Percentiles rank a stretch among this genome's conserved stretches.
Evolutionary conservation across 192 early-diverging fungal species (phyloP).

Genomic region (Entophlyctis helioformis): DNA sequence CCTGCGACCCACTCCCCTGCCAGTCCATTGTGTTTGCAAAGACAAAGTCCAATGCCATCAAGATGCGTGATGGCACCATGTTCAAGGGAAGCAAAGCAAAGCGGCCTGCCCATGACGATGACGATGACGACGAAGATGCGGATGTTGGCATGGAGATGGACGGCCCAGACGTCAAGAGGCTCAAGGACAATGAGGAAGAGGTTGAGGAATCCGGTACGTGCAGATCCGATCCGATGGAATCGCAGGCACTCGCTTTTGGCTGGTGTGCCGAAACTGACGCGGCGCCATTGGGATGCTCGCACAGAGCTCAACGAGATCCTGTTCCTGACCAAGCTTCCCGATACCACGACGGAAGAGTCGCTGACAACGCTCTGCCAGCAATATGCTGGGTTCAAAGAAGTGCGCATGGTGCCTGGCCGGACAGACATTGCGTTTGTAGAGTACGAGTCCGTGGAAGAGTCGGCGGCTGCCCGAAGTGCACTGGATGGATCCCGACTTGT

Average conservation of each 20-base stretch:
- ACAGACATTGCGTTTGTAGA: constrained; percentile 58
- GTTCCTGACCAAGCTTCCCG: constrained; percentile 28
- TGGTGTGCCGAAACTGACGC: no score
- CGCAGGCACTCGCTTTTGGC: no score
- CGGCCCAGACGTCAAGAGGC: constrained; percentile 10
- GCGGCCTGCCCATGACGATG: constrained; percentile 13
- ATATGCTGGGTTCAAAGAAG: constrained; percentile 55
- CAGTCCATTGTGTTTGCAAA: constrained; percentile 68
- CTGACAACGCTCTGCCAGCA: constrained; percentile 43
- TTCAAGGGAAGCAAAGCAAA: background rate
- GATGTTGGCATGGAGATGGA: no score
- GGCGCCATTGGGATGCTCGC: no score
- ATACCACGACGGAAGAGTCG: constrained; percentile 30
- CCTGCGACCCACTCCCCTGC: no score
- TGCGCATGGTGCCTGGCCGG: constrained; percentile 52
- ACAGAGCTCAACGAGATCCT: constrained; percentile 26
- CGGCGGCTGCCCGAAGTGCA: constrained; percentile 36
- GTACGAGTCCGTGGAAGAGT: constrained; percentile 39
- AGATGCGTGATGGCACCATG: constrained; percentile 50
- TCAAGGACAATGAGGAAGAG: constrained; percentile 17
- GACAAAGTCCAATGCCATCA: constrained; percentile 61
- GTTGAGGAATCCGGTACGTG: constrained; percentile 5
- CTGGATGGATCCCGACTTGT: constrained; percentile 48
- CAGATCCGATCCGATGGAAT: no score
- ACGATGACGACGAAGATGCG: constrained; percentile 7